Base-by-base conservation (phyloP, 495 filamentous ascomycete species). In the Penicillium pancosmium region DNA sequence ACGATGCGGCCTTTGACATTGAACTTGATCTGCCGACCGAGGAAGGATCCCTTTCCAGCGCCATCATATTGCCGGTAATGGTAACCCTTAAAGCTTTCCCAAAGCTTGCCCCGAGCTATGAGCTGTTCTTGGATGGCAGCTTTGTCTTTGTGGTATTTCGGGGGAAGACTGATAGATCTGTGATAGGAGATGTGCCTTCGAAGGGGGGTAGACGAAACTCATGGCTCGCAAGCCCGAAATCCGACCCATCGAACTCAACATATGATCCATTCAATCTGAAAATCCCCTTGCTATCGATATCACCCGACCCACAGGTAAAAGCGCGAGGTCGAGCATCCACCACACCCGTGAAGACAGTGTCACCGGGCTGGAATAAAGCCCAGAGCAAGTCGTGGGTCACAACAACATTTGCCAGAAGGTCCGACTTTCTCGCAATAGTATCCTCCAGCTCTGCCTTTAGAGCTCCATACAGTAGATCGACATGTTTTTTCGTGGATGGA, bases 31-130 rank as follows among this genome's bases (percentile, higher is more conserved):
- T 76, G 59, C 1, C 72, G 43, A 13, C 62, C 44, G 13, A 57
- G 44, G 33, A 59, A 40, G 1, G 61, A 60, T 10, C 63, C 72
- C 61, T 77, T 71, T 4, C 68, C 78, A 40, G 79, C 61, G 19
- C 85, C 87, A 16, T 79, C 70, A 65, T 88, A 89, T 5, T 76
- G 67, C 62, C 81, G 85, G 74, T 88, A 88, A 60, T 86, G 80
- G 40, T 80, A 82, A 15, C 15, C 38, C 15, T 41, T 41, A 9
- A 84, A 75, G 33, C 64, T 60, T 58, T 81, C 73, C 51, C 82
- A 85, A 13, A 68, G 59, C 55, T 70, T 68, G 12, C 82, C 83
- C 13, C 81, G 71, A 56, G 69, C 69, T 5, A 74, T 68, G 19
- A 84, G 63, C 5, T 68, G 36, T 18, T 66, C 15, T 15, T 56